Base-by-base conservation (phyloP, 2,329 filamentous ascomycete genomes). In the Geosmithia putterillii region DNA sequence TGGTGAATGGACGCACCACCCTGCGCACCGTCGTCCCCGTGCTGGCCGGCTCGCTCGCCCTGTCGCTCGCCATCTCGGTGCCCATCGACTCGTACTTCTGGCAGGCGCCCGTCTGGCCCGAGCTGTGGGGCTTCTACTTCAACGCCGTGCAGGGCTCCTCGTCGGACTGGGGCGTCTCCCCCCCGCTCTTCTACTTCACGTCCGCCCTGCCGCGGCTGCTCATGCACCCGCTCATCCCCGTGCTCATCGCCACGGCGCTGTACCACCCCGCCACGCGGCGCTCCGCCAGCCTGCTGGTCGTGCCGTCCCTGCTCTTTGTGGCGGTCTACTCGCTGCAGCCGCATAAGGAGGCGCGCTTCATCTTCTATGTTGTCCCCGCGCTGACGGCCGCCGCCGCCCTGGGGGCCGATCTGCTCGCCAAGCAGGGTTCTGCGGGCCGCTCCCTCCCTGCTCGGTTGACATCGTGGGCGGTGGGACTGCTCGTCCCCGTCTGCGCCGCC, bases 301-400 rank as follows among this genome's bases (percentile, higher is more conserved):
- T 81, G 2, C 88, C 92, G 0, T 73, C 76, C 9, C 50, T 94
- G 2, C 60, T 74, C 23, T 98, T 89, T 59, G 70, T 94, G 18
- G 73, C 73, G 4, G 61, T 94, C 38, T 96, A 95, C 68, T 95
- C 87, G 49, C 53, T 87, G 42, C 83, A 95, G 48, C 89, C 90
- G 1, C 92, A 98, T 66, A 98, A 98, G 59, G 92, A 98, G 65
- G 84, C 88, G 59, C 84, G 92, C 17, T 98, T 98, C 68, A 81
- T 98, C 52, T 79, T 96, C 54, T 96, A 96, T 63, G 73, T 79
- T 42, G 71, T 94, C 20, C 92, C 92, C 0, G 72, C 82, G 0
- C 66, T 96, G 23, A 95, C 89, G 0, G 83, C 82, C 10, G 75
- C 81, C 3, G 82, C 87, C 1, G 81, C 86, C 3, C 70, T 86